These are phyloP conservation scores for Phytopythium aichiense DNA, from an alignment of 352 stramenopile genomes.

Conservation along the genomic window DNA sequence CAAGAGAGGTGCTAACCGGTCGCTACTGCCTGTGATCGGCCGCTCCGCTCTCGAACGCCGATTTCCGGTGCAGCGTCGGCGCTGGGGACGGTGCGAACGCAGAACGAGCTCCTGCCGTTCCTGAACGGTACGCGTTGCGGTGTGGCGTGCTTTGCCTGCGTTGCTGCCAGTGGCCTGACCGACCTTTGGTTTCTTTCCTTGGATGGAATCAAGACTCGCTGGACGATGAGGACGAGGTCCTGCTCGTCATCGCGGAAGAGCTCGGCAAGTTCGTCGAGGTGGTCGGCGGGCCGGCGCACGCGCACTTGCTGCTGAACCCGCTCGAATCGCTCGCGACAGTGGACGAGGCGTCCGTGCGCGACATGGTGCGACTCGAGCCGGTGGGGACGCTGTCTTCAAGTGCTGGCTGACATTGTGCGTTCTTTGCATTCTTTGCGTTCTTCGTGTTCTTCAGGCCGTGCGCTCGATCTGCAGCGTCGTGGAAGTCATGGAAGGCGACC, in stretches of 20 bases:
- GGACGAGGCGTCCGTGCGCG: conserved; percentile 94
- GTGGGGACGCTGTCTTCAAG: not conserved
- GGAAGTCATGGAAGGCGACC: conserved; percentile 75
- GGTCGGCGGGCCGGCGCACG: conserved; percentile 87
- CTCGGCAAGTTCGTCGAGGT: conserved; percentile 88
- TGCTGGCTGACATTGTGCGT: not conserved
- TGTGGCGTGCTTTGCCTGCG: no score
- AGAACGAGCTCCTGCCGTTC: conserved; percentile 97
- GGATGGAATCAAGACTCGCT: conserved; percentile 81
- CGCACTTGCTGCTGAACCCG: conserved; percentile 90
- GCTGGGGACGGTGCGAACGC: conserved; percentile 86
- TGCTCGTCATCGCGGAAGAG: conserved; percentile 93
- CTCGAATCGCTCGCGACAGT: conserved; percentile 92
- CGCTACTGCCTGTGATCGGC: not conserved
- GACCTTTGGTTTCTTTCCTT: not conserved
- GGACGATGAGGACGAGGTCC: conserved; percentile 98
- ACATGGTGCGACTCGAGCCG: conserved; percentile 44
- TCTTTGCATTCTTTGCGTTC: not conserved
- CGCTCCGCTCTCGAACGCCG: not conserved
- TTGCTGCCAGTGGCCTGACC: no score
- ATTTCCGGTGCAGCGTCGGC: conserved; percentile 52
- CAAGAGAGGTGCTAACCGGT: not conserved
- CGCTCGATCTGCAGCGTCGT: conserved; percentile 88
- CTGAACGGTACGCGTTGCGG: conserved; percentile 71
- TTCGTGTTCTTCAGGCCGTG: conserved; percentile 51